phyloP scores from a whole-genome alignment of 345 rosid species.

The Populus euphratica region DNA sequence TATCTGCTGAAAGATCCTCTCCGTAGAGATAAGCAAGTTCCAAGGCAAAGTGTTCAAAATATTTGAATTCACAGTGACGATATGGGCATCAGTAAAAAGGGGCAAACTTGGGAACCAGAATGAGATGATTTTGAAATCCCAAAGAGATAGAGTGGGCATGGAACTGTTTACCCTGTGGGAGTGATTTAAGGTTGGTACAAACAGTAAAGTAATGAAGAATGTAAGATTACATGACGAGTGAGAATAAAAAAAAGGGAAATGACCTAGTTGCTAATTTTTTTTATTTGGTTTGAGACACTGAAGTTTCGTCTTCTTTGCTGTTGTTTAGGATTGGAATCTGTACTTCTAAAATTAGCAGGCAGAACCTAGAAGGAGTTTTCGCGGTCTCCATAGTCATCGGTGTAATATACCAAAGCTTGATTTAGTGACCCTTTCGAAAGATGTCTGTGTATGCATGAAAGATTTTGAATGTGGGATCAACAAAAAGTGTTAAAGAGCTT shows the following conservation, averaged over 20 bases:
- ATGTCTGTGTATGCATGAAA: not conserved
- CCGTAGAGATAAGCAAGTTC: slow-evolving; percentile 56
- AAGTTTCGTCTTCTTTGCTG: not conserved
- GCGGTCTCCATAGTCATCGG: not conserved
- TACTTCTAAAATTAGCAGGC: not conserved
- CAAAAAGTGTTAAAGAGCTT: not conserved
- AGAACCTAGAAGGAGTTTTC: not conserved
- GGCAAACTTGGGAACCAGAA: slow-evolving; percentile 63
- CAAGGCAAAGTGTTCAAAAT: slow-evolving; percentile 52
- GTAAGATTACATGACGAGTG: slow-evolving; percentile 21
- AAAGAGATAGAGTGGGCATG: slow-evolving; percentile 45
- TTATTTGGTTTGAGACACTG: not conserved
- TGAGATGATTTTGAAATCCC: slow-evolving; percentile 50
- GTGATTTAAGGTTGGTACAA: slow-evolving; percentile 37
- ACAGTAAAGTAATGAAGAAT: slow-evolving; percentile 43
- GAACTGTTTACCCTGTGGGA: slow-evolving; percentile 47
- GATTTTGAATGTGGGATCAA: not conserved
- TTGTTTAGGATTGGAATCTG: not conserved
- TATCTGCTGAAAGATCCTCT: slow-evolving; percentile 48
- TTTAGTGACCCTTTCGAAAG: not conserved
- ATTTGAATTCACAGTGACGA: slow-evolving; percentile 36
- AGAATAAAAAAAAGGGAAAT: not conserved
- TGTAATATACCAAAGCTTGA: not conserved
- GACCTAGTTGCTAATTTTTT: not conserved
- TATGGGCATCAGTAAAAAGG: slow-evolving; percentile 50